phyloP scores from a whole-genome alignment of 2,329 filamentous ascomycete genomes.

The Myotisia sp. region DNA sequence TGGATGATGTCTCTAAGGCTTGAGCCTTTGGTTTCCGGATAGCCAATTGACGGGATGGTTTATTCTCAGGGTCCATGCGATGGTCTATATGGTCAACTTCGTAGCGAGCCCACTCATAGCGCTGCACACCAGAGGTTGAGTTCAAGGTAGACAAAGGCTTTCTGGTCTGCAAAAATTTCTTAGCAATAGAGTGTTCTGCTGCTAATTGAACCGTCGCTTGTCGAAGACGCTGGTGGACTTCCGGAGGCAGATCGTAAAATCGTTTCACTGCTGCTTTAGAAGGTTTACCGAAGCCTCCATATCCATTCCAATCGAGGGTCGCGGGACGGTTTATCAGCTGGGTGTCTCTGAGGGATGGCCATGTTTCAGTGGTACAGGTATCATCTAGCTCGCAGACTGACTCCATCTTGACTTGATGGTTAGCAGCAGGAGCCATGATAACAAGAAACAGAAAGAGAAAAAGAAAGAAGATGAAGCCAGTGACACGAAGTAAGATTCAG shows the following conservation, averaged over 20 bases:
- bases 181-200: conserved; percentile 5
- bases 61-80: neutral
- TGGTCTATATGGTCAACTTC: conserved; percentile 4
- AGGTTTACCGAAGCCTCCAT: conserved; percentile 7
- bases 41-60: neutral
- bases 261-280: conserved; percentile 4
- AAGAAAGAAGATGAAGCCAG: no score
- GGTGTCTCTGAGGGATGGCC: neutral
- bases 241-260: conserved; percentile 9
- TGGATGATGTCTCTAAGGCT: neutral
- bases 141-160: neutral
- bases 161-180: neutral
- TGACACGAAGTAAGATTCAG: no score
- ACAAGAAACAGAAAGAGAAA: no score
- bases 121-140: conserved; percentile 5
- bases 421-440: neutral
- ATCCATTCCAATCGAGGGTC: conserved; percentile 4
- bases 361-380: neutral
- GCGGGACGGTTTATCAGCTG: no score
- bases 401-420: neutral
- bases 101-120: conserved; percentile 10
- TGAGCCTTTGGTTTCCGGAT: neutral
- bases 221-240: conserved; percentile 10
- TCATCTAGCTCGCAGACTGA: neutral
- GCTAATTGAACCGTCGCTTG: conserved; percentile 10